These are phyloP conservation scores for Fusarium neocosmosporiellum DNA, from an alignment of 2,329 filamentous ascomycete species.

Conservation along the genomic window DNA sequence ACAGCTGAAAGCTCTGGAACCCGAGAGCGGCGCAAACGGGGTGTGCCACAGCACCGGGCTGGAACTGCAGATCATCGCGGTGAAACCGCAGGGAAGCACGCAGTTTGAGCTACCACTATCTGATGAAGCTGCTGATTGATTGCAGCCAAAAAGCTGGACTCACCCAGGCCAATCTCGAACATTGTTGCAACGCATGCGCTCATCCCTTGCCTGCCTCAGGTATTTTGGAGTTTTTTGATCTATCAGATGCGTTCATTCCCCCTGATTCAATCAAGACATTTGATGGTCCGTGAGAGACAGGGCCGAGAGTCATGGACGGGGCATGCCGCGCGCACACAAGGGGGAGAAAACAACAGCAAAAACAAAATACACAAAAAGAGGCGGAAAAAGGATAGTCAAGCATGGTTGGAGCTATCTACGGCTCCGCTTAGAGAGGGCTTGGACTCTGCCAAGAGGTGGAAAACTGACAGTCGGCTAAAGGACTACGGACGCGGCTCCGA, in stretches of 20 bases:
- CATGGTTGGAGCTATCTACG: not conserved
- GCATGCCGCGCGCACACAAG: not conserved
- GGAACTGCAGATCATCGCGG: slow-evolving; percentile 28
- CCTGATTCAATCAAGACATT: slow-evolving; percentile 11
- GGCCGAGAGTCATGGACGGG: not conserved
- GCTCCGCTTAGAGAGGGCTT: not conserved
- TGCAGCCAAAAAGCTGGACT: slow-evolving; percentile 8
- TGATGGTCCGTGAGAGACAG: not conserved
- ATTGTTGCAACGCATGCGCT: not conserved
- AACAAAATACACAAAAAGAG: not conserved
- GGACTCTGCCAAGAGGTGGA: slow-evolving; percentile 11
- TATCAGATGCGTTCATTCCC: slow-evolving; percentile 18
- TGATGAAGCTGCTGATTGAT: slow-evolving; percentile 9
- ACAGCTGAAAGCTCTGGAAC: slow-evolving; percentile 15
- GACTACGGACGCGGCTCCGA: slow-evolving; percentile 30
- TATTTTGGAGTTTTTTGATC: slow-evolving; percentile 10
- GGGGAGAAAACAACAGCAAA: not conserved
- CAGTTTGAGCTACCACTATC: not conserved
- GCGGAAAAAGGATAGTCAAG: not conserved
- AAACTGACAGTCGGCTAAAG: slow-evolving; percentile 3
- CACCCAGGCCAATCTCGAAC: slow-evolving; percentile 6
- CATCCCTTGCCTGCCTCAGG: not conserved
- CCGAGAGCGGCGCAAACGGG: slow-evolving; percentile 8
- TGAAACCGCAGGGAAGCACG: slow-evolving; percentile 32
- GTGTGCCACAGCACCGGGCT: slow-evolving; percentile 3